Base-by-base conservation (phyloP, 495 filamentous ascomycete genomes). In the Podospora pseudocomata region DNA sequence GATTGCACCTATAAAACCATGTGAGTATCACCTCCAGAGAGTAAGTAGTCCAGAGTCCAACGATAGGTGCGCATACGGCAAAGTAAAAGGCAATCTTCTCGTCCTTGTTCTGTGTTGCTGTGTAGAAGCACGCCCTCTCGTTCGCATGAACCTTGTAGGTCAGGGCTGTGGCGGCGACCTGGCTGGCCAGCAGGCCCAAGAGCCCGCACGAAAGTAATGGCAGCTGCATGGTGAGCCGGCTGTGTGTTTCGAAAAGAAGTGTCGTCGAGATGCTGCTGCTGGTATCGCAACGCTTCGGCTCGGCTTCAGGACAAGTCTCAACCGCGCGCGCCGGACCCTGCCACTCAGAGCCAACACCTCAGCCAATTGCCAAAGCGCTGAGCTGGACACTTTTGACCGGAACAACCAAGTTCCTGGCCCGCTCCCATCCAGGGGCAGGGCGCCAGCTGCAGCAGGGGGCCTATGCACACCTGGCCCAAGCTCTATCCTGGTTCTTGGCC, bases 31-130 rank as follows among this genome's bases (percentile, higher is more conserved):
- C 23, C 28, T 15, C 60, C 27, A n/a, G n/a, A 15, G 13, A 26
- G 16, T 15, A 16, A 20, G 16, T 15, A 16, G 16, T 7, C 3
- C 34, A 39, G 2, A 15, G 13, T 18, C n/a, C 23, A 16, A 56
- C 13, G 18, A 57, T 44, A 65, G 67, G 19, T 60, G 6, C 80
- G 44, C 92, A 72, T 80, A 99, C 95, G 64, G 96, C 96, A 80
- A 98, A 99, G 81, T 99, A 99, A 75, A 99, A 99, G 19, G 96
- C 96, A 63, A 98, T 84, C 85, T 98, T 98, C 66, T 90, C 86
- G 72, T 91, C 91, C 70, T 83, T 81, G 73, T 88, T 83, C 63
- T 95, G 86, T 49, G 93, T 89, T 66, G 85, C 81, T 49, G 91
- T 85, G 82, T 90, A 97, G 86, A 99, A 99, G 83, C 96, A 99